phyloP scores from a whole-genome alignment of 1,284 basidiomycete species.

The Phylloboletellus chloephorus region DNA sequence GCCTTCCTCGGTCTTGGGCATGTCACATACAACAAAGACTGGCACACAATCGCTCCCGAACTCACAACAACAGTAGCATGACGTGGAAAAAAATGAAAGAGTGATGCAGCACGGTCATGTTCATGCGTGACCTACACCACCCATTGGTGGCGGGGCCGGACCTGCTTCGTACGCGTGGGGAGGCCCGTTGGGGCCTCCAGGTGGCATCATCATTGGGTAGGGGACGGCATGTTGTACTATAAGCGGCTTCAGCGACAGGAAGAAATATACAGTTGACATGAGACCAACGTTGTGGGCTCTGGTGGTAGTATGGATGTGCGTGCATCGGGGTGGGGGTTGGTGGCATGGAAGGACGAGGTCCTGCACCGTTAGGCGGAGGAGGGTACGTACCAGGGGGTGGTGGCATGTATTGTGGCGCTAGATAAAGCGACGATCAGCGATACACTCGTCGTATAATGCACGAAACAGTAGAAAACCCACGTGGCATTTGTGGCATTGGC shows the following conservation, averaged over 20 bases:
- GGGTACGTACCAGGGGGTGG: slow-evolving; percentile 66
- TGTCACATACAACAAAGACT: slow-evolving; percentile 30
- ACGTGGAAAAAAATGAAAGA: slow-evolving; percentile 7
- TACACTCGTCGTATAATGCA: neutral
- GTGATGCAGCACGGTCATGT: slow-evolving; percentile 11
- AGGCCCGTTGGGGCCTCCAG: slow-evolving; percentile 46
- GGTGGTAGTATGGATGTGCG: slow-evolving; percentile 79
- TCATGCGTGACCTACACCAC: slow-evolving; percentile 45
- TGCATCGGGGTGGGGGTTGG: slow-evolving; percentile 79
- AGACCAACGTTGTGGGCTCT: slow-evolving; percentile 74
- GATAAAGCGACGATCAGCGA: slow-evolving; percentile 7
- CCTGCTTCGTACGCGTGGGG: slow-evolving; percentile 69
- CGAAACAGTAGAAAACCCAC: slow-evolving; percentile 40
- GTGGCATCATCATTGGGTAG: slow-evolving; percentile 81
- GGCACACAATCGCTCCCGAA: slow-evolving; percentile 20
- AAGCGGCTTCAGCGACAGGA: slow-evolving; percentile 22
- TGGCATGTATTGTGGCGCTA: slow-evolving; percentile 67
- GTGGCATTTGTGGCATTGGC: slow-evolving; percentile 77
- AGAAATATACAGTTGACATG: slow-evolving; percentile 21
- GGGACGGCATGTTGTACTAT: slow-evolving; percentile 77
- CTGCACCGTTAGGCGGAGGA: slow-evolving; percentile 67
- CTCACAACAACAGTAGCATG: slow-evolving; percentile 27
- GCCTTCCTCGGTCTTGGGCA: slow-evolving; percentile 9
- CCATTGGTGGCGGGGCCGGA: slow-evolving; percentile 68
- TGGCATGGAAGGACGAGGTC: slow-evolving; percentile 75